Base-by-base conservation (phyloP, 73 alveolate genomes). In the Tetrahymena elliotti region DNA sequence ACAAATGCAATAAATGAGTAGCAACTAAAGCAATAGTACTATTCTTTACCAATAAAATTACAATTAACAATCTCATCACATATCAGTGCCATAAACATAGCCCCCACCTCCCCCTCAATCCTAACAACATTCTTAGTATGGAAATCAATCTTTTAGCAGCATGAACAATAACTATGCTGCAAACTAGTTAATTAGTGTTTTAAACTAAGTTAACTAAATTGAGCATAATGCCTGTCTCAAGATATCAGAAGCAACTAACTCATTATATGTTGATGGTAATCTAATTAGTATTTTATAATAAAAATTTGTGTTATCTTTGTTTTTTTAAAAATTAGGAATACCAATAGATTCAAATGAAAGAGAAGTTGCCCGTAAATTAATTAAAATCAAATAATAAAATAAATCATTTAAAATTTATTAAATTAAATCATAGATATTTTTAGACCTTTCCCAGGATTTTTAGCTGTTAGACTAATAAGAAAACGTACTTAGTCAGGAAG, bases 391-490 rank as follows among this genome's bases (percentile, higher is more conserved):
- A 24, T 68, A 22, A 7, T 68, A 24, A 18, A 2, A 68, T 68
- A 4, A 1, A 2, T 40, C 15, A 31, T 27, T 41, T 95, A 31
- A 95, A 38, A 53, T 53, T 11, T 34, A 52, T 34, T 20, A 52
- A 35, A 39, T 47, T 47, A 18, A 8, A 47, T 10, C 1, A 1
- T 95, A 97, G 98, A 97, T 93, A 97, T 98, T 84, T 98, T 98
- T 95, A 96, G 99, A 36, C 99, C 99, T 82, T 98, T 95, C 95
- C 99, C 99, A 6, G 99, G 99, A 37, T 98, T 94, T 93, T 97
- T 93, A 96, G 97, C 99, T 24, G 98, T 98, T 38, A 95, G 99
- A 84, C 95, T 98, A 53, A 97, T 98, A 24, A 97, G 98, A 37
- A 94, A 98, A 83, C 98, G 98, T 93, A 96, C 96, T 33, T 97